Base-by-base conservation (phyloP, 768 basidiomycete genomes). In the Hygrocybe coccinea region DNA sequence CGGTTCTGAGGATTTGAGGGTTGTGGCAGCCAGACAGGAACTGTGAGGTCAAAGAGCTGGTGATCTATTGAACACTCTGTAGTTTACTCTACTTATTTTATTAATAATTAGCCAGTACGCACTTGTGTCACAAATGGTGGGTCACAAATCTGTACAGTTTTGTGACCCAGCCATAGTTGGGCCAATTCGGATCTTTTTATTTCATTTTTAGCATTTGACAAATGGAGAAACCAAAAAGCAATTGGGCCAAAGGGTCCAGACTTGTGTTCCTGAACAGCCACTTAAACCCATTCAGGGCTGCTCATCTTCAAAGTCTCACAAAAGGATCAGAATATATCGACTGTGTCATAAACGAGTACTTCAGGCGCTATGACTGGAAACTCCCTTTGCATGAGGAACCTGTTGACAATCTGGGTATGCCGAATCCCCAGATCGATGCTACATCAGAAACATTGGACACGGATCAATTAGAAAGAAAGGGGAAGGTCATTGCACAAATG, bases 271-370 rank as follows among this genome's bases (percentile, higher is more conserved):
- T 56, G 34, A 37, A 29, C 12, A 25, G 38, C 14, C 34, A 35
- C 22, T 24, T 56, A 15, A 9, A 15, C 10, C 8, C 10, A 14
- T 56, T 34, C 37, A 22, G 36, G 37, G 29, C 43, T 49, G 55
- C 48, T 8, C 29, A n/a, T 9, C 15, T 19, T 12, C 33, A 50
- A 37, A 10, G 33, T 56, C 29, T 15, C 22, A n/a, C 22, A 11
- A 56, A 33, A 25, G 48, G 14, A 10, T 24, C 21, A 2, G 52
- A 54, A 24, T 36, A 24, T 36, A 19, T 39, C 36, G 35, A 50
- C 35, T n/a, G 10, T 22, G 38, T 56, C 12, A 29, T 56, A 5
- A 56, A 56, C 37, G 19, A 50, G 21, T 56, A 56, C 29, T 56
- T 56, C 48, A 29, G 6, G 14, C 25, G n/a, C 10, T 56, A 34